These are phyloP conservation scores for Mycena floridula DNA, from an alignment of 768 basidiomycete genomes.

Conservation along the genomic window DNA sequence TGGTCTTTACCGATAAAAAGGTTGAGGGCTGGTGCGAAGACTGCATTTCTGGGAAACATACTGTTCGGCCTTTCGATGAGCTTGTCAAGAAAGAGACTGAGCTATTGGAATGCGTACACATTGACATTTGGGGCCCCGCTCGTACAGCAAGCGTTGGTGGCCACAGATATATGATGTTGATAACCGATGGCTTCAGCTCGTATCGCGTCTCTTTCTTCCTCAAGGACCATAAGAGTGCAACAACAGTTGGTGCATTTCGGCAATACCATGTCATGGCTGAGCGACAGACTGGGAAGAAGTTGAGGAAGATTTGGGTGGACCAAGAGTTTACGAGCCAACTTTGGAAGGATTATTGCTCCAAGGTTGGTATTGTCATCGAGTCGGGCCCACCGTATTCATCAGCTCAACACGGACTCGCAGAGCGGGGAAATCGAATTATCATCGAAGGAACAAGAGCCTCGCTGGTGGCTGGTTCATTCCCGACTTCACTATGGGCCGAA, in stretches of 20 bases:
- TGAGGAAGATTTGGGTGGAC: neutral
- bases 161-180: neutral
- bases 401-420: no score
- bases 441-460: neutral
- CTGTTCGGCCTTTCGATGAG: neutral
- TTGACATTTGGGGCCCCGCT: neutral
- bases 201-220: neutral
- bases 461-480: neutral
- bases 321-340: neutral
- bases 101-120: neutral
- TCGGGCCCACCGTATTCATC: neutral
- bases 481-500: neutral
- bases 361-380: neutral
- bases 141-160: neutral
- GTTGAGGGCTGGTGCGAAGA: neutral
- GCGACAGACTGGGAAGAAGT: neutral
- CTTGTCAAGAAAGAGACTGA: neutral
- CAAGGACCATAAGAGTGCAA: neutral
- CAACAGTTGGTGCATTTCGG: neutral
- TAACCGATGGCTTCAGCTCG: neutral
- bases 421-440: neutral
- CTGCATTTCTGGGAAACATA: neutral
- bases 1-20: no score
- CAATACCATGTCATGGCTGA: neutral
- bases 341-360: neutral